Percentiles rank a stretch among this genome's conserved stretches.
These are phyloP conservation scores for Podospora bellae-mahoneyi DNA, from an alignment of 495 filamentous ascomycete species.

Conservation along the genomic window DNA sequence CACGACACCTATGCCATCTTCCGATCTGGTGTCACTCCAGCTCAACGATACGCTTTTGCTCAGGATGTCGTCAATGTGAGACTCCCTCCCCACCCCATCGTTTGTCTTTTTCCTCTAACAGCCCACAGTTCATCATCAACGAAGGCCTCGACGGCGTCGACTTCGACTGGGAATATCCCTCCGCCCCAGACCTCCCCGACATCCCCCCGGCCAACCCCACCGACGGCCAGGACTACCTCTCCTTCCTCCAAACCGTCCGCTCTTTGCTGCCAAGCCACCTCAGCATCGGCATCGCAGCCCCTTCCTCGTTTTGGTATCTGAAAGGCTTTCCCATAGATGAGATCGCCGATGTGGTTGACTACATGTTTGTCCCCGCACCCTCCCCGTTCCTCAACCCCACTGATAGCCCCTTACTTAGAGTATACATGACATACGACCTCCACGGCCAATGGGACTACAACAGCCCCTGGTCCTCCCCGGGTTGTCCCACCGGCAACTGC, in stretches of 20 bases:
- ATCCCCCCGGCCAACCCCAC: slow-evolving; percentile 20
- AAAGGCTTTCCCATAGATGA: slow-evolving; percentile 28
- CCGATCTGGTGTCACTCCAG: too few relatives aligned
- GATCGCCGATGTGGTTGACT: slow-evolving; percentile 26
- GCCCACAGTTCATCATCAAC: too few relatives aligned
- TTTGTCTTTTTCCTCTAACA: too few relatives aligned
- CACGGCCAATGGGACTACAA: slow-evolving; percentile 14
- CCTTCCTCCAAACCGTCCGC: slow-evolving; percentile 18
- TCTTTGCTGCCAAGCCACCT: slow-evolving; percentile 7
- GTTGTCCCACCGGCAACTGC: slow-evolving; percentile 34
- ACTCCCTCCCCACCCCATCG: too few relatives aligned
- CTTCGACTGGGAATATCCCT: slow-evolving; percentile 41
- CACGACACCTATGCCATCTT: too few relatives aligned
- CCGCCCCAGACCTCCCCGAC: slow-evolving; percentile 23
- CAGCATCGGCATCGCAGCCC: slow-evolving; percentile 29
- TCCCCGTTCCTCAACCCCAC: too few relatives aligned
- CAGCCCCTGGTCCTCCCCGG: slow-evolving; percentile 18
- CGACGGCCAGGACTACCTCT: slow-evolving; percentile 17
- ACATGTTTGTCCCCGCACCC: slow-evolving; percentile 20
- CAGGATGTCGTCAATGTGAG: too few relatives aligned
- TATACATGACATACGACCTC: slow-evolving; percentile 39
- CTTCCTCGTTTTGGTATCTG: slow-evolving; percentile 34
- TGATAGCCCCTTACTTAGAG: slow-evolving; percentile 9
- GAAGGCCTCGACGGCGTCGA: slow-evolving; percentile 33
- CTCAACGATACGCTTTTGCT: too few relatives aligned